A percentile compares a stretch with the other conserved stretches of the same genome.
Evolutionary conservation across 2,329 filamentous ascomycete genomes (phyloP).

Genomic region (Ascochyta fabae): DNA sequence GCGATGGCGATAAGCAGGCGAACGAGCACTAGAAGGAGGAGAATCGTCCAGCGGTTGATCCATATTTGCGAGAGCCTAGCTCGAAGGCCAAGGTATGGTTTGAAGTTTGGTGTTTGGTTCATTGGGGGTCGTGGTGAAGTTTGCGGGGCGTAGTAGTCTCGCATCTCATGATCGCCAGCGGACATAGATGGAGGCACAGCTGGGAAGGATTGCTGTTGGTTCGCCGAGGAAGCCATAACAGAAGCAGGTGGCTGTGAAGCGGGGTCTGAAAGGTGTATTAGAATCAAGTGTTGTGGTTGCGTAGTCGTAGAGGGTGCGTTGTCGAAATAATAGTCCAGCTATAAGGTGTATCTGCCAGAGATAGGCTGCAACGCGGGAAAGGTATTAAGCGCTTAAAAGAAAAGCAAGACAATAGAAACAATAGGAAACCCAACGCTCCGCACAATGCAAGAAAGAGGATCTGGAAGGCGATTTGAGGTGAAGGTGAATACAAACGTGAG

Average conservation of each 20-base stretch:
- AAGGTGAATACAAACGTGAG: constrained; percentile 23
- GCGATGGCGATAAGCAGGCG: constrained; percentile 79
- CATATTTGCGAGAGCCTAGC: constrained; percentile 93
- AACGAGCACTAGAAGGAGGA: constrained; percentile 83
- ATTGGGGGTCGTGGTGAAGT: constrained; percentile 62
- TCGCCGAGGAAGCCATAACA: constrained; percentile 57
- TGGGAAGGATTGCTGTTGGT: constrained; percentile 61
- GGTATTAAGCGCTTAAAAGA: constrained; percentile 13
- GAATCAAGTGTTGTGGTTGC: constrained; percentile 21
- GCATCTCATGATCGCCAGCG: constrained; percentile 68
- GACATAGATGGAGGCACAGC: constrained; percentile 64
- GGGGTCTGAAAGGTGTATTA: constrained; percentile 44
- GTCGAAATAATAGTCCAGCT: constrained; percentile 27
- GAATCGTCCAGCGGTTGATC: constrained; percentile 96
- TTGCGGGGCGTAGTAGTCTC: constrained; percentile 64
- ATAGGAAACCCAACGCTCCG: constrained; percentile 35
- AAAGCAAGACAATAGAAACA: constrained; percentile 38
- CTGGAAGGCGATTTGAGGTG: constrained; percentile 32
- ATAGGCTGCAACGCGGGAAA: constrained; percentile 26
- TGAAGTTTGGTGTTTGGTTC: constrained; percentile 73
- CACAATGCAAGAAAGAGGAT: constrained; percentile 44
- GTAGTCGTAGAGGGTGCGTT: constrained; percentile 7
- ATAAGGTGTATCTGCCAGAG: constrained; percentile 40
- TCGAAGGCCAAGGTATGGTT: constrained; percentile 89
- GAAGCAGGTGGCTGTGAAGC: constrained; percentile 37